Base-by-base conservation (phyloP, 768 basidiomycete species). In the Lactarius indigo region DNA sequence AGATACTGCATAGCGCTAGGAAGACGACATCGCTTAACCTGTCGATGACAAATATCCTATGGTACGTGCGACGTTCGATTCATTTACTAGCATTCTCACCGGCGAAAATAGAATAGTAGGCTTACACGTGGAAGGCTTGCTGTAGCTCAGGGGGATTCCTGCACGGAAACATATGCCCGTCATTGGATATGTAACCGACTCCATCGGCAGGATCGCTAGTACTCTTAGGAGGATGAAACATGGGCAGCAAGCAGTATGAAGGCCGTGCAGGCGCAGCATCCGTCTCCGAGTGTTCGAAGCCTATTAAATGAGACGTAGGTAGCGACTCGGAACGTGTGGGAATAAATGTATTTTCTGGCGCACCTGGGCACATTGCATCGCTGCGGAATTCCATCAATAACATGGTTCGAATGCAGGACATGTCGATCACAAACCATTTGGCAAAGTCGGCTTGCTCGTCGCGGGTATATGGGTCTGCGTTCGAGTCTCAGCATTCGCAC, bases 121-220 rank as follows among this genome's bases (percentile, higher is more conserved):
- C 85, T 66, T 72, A 87, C 84, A 88, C 84, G 72, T 88, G 86
- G 75, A 82, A 87, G 0, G 86, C 79, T 69, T 82, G n/a, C n/a
- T n/a, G 82, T 73, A 83, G 72, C 10, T 81, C 76, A 0, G 76
- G 77, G 1, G 87, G 87, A 68, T 87, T 85, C 61, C 77, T 77
- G 75, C 86, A 87, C 1, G 72, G 31, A 64, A 85, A 87, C 13
- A 78, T 68, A 71, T 87, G 87, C 0, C 87, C 86, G 59, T 87
- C 86, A 26, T 75, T 76, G 3, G 86, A 87, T 50, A 84, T 67
- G 68, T 88, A 82, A 6, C 85, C 81, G 2, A 74, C 20, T 1
- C 77, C 78, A 1, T 71, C 68, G 1, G 73, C 68, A 1, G 74
- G 70, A 9, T 75, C 69, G 28, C 73, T 74, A 5, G 74, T 69